phyloP scores from a whole-genome alignment of 106 monocot species.

The Phalaenopsis aphrodite region DNA sequence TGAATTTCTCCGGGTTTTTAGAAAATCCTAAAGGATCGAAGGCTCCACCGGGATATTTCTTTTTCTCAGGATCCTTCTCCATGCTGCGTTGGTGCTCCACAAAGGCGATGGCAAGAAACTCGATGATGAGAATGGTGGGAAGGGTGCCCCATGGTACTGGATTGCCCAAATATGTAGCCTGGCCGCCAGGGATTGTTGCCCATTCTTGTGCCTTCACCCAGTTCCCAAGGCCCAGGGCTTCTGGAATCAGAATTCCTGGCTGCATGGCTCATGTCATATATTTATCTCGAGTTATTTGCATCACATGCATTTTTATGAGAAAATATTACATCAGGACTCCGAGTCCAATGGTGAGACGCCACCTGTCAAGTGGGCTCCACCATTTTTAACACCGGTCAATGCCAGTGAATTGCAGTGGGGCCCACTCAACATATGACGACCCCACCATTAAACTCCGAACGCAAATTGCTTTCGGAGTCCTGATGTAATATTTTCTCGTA shows the following conservation, averaged over 20 bases:
- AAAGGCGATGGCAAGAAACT: conserved; percentile 80
- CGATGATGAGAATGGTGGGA: conserved; percentile 76
- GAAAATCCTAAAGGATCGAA: conserved; percentile 93
- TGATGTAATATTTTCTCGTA: too few species aligned
- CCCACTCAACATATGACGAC: too few species aligned
- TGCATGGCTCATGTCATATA: conserved; percentile 11
- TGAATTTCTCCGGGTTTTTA: conserved; percentile 76
- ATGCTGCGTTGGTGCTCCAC: conserved; percentile 97
- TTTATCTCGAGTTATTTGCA: neutral
- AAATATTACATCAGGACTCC: too few species aligned
- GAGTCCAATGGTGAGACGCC: too few species aligned
- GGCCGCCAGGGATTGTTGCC: conserved; percentile 82
- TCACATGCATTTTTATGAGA: too few species aligned
- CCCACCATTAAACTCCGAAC: too few species aligned
- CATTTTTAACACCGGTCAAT: too few species aligned
- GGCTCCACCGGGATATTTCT: conserved; percentile 93
- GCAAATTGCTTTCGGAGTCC: too few species aligned
- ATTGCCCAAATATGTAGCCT: conserved; percentile 87
- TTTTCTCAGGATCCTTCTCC: conserved; percentile 98
- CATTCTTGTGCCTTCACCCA: conserved; percentile 98
- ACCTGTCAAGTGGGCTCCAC: too few species aligned
- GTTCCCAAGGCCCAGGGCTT: conserved; percentile 86
- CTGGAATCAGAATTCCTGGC: conserved; percentile 82
- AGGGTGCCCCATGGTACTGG: conserved; percentile 93
- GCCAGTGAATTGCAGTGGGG: too few species aligned